Base-by-base conservation (phyloP, 1,284 basidiomycete species). In the Neolentinus lepideus region DNA sequence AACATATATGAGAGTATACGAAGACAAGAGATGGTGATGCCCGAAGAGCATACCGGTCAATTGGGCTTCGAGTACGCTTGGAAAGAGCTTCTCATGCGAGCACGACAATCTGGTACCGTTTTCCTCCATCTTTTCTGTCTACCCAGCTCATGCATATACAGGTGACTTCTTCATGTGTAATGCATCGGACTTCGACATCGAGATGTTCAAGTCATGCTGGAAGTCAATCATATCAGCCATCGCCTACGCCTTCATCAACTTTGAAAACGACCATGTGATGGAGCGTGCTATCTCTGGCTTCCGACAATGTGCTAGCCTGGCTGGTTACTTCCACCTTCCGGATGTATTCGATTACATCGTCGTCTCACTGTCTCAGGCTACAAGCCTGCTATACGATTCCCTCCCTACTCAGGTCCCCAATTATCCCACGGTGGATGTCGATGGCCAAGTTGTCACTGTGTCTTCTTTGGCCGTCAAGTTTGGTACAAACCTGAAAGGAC, bases 31-130 rank as follows among this genome's bases (percentile, higher is more conserved):
- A 98, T 99, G 59, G 83, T 99, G 52, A 91, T 99, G 85, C 96
- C 97, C 0, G 95, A 99, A 71, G 97, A 99, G 67, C 97, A 99
- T 66, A 90, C 87, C 3, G 97, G 97, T 1, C 93, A 95, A 69
- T 82, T 97, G 36, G 97, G 97, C 1, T 99, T 99, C 67, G 97
- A 99, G 64, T 98, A 97, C 67, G 93, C 96, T 4, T 99, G 97
- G 97, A 98, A 98, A 69, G 94, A 97, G 63, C 76, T 99, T 26
- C 79, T 98, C 52, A 74, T 87, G 51, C 83, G 94, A 35, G 87
- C 94, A 47, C 80, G 90, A 45, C 83, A 86, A 60, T 83, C 91
- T 56, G 92, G 92, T 88, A 58, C 55, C 79, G 66, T 26, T 22
- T 52, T 27, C 43, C 16, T 54, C 21, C 27, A 43, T 27, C 36